Percentiles rank a stretch among this genome's conserved stretches.
phyloP scores from a whole-genome alignment of 306 rosid genomes.

The Casuarina equisetifolia region DNA sequence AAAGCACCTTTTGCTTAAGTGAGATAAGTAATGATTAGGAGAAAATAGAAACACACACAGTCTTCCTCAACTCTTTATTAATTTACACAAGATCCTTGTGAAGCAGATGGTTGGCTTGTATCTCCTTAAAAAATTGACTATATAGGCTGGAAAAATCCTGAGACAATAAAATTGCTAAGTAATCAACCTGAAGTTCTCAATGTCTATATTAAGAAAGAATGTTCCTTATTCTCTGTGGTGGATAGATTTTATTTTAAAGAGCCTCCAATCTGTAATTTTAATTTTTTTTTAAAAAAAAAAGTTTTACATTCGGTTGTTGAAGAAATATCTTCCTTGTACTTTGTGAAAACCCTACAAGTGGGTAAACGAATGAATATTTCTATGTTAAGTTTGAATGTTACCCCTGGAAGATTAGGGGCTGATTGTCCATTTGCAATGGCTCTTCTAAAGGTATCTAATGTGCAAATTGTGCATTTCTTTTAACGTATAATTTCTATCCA shows the following conservation, averaged over 20 bases:
- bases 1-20: not conserved
- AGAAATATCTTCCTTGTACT: not conserved
- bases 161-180: not conserved
- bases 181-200: not conserved
- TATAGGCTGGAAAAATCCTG: not conserved
- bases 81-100: not conserved
- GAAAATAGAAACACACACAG: not conserved
- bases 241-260: not conserved
- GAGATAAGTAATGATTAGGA: not conserved
- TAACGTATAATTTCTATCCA: not conserved
- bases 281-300: not conserved
- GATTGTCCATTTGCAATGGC: no score
- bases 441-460: not conserved
- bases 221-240: not conserved
- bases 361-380: not conserved
- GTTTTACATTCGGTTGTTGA: not conserved
- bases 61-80: not conserved
- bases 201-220: not conserved
- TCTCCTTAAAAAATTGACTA: not conserved
- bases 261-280: not conserved
- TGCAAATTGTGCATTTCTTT: not conserved
- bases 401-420: no score
- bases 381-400: not conserved
- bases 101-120: not conserved
- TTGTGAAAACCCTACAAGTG: not conserved